Conservation (phyloP, 257 asterid species). For the Solanum piurae region DNA sequence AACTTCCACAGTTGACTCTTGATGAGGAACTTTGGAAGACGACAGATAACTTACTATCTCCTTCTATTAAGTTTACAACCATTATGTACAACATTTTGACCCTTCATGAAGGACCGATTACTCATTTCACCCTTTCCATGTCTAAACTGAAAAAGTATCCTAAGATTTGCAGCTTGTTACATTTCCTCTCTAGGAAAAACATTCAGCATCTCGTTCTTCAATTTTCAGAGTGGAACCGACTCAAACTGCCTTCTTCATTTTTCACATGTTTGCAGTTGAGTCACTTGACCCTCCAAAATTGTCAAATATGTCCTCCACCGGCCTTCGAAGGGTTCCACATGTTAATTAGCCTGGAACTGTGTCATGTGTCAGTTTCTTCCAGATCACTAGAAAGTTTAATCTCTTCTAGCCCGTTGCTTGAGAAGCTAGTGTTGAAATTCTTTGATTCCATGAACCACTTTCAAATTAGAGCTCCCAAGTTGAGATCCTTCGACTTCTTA, state of each 20-base stretch:
- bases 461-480: background rate
- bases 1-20: background rate
- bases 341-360: background rate
- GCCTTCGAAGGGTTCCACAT: background rate
- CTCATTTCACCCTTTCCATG: background rate
- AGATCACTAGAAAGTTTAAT: background rate
- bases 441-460: background rate
- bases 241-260: background rate
- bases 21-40: background rate
- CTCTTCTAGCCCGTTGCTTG: background rate
- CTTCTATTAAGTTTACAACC: background rate
- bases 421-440: background rate
- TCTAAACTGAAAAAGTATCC: background rate
- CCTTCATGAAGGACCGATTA: background rate
- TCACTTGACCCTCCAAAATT: background rate
- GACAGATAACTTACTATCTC: background rate
- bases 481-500: background rate
- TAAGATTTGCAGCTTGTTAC: background rate
- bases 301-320: background rate
- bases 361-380: background rate
- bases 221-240: background rate
- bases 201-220: background rate
- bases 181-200: background rate
- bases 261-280: background rate
- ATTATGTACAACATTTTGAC: background rate